Evolutionary conservation across 805 yeast genomes (phyloP).

Genomic region (Sugiyamaella marilandica): DNA sequence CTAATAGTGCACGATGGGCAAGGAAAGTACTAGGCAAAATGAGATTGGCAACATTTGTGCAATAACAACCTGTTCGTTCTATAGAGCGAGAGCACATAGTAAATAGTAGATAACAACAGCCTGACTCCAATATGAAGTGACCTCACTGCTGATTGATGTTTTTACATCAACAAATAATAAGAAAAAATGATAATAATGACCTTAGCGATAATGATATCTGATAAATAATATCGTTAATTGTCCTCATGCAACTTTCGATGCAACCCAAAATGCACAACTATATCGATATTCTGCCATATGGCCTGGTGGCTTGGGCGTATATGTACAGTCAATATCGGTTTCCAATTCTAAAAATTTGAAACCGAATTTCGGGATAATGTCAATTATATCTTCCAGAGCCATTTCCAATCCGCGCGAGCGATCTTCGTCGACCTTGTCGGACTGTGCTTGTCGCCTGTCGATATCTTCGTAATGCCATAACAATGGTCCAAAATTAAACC

Average conservation of each 20-base stretch:
- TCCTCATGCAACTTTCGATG: too few species aligned
- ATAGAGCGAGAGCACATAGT: too few species aligned
- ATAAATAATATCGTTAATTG: too few species aligned
- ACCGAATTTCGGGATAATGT: constrained; percentile 44
- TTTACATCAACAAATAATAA: neutral
- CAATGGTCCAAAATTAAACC: constrained; percentile 92
- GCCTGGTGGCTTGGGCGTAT: constrained; percentile 45
- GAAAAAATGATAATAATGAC: neutral
- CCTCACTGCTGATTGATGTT: neutral
- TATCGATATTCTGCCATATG: constrained; percentile 54
- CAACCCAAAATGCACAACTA: constrained; percentile 64
- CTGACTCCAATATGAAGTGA: too few species aligned
- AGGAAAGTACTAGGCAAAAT: too few species aligned
- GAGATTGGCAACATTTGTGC: too few species aligned
- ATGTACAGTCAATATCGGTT: constrained; percentile 44
- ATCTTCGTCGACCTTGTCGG: constrained; percentile 25
- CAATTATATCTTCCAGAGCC: constrained; percentile 49
- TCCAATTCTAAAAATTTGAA: constrained; percentile 46
- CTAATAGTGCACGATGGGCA: constrained; percentile 1
- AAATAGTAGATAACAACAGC: too few species aligned
- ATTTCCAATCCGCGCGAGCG: constrained; percentile 52
- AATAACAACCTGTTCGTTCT: too few species aligned
- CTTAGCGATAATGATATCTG: too few species aligned
- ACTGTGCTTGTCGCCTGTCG: constrained; percentile 25
- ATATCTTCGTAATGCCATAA: constrained; percentile 81